Percentiles rank a stretch among this genome's conserved stretches.
These are phyloP conservation scores for Metschnikowia colocasiae DNA, from an alignment of 805 yeast genomes.

Conservation along the genomic window DNA sequence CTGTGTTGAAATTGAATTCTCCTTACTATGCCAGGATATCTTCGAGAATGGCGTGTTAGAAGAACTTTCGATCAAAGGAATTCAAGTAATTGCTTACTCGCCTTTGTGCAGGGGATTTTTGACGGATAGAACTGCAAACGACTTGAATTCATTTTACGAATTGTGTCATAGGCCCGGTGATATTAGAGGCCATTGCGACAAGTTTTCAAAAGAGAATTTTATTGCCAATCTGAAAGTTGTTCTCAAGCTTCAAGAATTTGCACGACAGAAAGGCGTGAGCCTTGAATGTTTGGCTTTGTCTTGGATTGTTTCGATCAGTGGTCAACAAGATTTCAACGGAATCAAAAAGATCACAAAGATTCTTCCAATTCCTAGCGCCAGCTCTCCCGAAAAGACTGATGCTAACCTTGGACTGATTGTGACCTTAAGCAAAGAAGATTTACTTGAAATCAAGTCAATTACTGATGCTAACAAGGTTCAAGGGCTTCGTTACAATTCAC, in stretches of 20 bases:
- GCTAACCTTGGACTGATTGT: constrained; percentile 51
- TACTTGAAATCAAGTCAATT: constrained; percentile 48
- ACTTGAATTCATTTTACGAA: constrained; percentile 25
- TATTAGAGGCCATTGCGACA: constrained; percentile 47
- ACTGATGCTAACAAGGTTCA: constrained; percentile 40
- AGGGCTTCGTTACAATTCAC: constrained; percentile 56
- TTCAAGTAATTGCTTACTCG: constrained; percentile 76
- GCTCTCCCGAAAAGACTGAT: constrained; percentile 53
- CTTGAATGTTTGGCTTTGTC: constrained; percentile 52
- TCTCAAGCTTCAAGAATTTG: constrained; percentile 46
- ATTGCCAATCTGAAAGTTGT: constrained; percentile 50
- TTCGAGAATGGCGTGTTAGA: constrained; percentile 60
- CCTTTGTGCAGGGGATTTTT: constrained; percentile 80
- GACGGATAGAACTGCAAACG: constrained; percentile 54
- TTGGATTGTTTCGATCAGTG: constrained; percentile 58
- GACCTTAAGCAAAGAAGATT: constrained; percentile 53
- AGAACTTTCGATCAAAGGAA: constrained; percentile 50
- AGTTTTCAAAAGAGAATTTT: constrained; percentile 57
- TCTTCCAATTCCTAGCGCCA: constrained; percentile 79
- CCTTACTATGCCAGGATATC: constrained; percentile 64
- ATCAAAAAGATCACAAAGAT: constrained; percentile 46
- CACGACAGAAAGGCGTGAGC: constrained; percentile 46
- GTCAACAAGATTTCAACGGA: constrained; percentile 49
- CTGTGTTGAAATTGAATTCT: constrained; percentile 76
- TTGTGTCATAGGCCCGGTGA: constrained; percentile 53